Evolutionary conservation across 805 yeast species (phyloP), one percentile per base, ranked within the genome.

Genomic region (Nakazawaea holstii): DNA sequence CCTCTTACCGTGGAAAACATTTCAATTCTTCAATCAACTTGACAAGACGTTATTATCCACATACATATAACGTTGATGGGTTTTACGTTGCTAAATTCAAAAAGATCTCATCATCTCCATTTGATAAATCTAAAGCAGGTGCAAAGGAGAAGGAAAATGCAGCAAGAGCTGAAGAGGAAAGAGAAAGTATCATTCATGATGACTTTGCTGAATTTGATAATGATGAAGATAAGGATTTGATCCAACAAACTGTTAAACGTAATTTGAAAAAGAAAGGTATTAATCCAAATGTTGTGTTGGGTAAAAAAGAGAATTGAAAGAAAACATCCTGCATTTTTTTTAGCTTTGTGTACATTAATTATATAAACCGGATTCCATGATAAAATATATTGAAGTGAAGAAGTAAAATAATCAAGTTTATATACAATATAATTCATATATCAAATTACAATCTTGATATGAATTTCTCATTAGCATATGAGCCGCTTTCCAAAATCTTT

Each of bases 1-100:
- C 95, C 5, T 82, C 91, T 35, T 94, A 76, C 72, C 78, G 98
- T 65, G 99, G 99, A 43, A 92, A 91, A 68, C 87, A 80, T 49
- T 94, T 91, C 74, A 82, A 86, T 63, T 77, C 87, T 39, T 79
- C 79, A 56, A 65, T 94, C 47, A 78, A 80, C 43, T 70, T 92
- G 57, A 91, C 98, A 2, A 82, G 96, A 73, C 82, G 99, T 67
- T 94, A 92, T 68, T 94, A 94, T 65, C 99, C 99, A 47, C 99
- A 94, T 69, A 91, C 96, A 27, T 94, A 94, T 65, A 94, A 94
- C 66, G 99, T 94, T 47, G 99, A 94, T 68, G 99, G 99, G 24
- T 94, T 94, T 77, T 94, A 72, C 66, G 99, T 94, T 50, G 99
- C 99, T 48, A 94, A 92, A 67, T 88, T 94, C 74, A 81, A 87